These are phyloP conservation scores for Cyclospora cayetanensis DNA, from an alignment of 169 alveolate genomes.

Conservation along the genomic window DNA sequence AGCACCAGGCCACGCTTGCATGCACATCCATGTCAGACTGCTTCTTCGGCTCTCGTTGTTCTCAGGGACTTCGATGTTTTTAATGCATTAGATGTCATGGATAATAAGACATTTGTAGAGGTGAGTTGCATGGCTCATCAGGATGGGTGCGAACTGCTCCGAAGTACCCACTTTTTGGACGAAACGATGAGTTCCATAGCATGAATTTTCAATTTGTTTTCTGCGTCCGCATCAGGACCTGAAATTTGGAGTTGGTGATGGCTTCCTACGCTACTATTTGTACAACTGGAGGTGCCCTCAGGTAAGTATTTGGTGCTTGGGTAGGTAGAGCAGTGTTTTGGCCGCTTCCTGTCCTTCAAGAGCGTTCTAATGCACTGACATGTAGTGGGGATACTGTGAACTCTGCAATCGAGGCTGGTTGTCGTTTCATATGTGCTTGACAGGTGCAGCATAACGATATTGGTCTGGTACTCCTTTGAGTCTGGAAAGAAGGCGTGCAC, in stretches of 20 bases:
- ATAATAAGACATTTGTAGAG: slow-evolving; percentile 90
- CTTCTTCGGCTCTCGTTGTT: not conserved
- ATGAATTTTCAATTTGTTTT: slow-evolving; percentile 93
- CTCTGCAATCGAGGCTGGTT: too few species aligned
- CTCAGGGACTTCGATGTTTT: slow-evolving; percentile 93
- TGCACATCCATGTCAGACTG: not conserved
- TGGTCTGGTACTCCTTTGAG: not conserved
- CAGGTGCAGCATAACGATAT: not conserved
- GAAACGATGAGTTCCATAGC: slow-evolving; percentile 96
- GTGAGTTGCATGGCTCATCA: too few species aligned
- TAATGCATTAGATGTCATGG: slow-evolving; percentile 97
- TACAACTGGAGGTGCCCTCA: slow-evolving; percentile 94
- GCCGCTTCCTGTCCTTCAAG: too few species aligned
- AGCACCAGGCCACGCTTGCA: not conserved
- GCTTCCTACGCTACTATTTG: slow-evolving; percentile 96
- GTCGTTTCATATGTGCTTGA: not conserved
- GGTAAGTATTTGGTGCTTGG: not conserved
- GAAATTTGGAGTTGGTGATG: slow-evolving; percentile 97
- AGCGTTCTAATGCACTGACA: too few species aligned
- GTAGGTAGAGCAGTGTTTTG: too few species aligned
- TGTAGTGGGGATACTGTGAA: too few species aligned
- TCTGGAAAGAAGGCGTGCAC: not conserved
- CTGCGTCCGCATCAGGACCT: slow-evolving; percentile 81
- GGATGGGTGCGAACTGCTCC: not conserved
- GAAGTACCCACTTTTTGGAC: slow-evolving; percentile 91